Conservation (phyloP, 2,329 filamentous ascomycete genomes). For the Beauveria medogensis region DNA sequence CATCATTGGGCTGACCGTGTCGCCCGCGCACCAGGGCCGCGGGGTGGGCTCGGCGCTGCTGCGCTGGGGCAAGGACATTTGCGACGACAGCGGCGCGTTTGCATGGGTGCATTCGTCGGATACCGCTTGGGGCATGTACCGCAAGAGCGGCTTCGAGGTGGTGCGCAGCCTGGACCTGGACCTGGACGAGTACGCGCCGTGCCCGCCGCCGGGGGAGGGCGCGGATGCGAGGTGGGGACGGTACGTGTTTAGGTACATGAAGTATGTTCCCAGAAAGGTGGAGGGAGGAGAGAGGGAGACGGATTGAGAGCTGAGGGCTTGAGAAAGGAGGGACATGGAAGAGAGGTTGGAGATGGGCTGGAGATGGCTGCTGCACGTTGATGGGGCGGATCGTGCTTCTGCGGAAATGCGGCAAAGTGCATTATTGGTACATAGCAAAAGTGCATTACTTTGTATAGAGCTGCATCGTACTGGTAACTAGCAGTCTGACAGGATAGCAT, state of each 20-base stretch:
- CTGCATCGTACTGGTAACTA: background rate
- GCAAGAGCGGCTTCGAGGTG: slow-evolving; percentile 22
- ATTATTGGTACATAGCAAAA: background rate
- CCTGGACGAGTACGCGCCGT: slow-evolving; percentile 24
- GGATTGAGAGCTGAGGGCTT: background rate
- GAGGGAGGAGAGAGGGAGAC: background rate
- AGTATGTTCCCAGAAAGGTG: slow-evolving; percentile 14
- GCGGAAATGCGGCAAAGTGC: background rate
- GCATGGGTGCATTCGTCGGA: slow-evolving; percentile 29
- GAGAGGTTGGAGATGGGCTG: background rate
- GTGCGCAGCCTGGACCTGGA: slow-evolving; percentile 22
- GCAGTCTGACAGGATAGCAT: no score
- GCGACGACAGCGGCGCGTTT: slow-evolving; percentile 21
- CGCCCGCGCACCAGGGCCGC: slow-evolving; percentile 21
- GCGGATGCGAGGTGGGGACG: slow-evolving; percentile 22
- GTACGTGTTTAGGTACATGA: slow-evolving; percentile 28
- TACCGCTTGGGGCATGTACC: slow-evolving; percentile 21
- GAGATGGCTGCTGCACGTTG: background rate
- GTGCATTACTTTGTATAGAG: background rate
- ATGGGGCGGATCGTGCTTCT: background rate
- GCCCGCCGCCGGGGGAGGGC: slow-evolving; percentile 18
- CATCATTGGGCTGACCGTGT: slow-evolving; percentile 23
- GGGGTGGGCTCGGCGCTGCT: slow-evolving; percentile 26
- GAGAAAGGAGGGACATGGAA: background rate
- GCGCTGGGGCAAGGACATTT: slow-evolving; percentile 22